These are phyloP conservation scores for Tylopilus balloui DNA, from an alignment of 768 basidiomycete species.

Conservation along the genomic window DNA sequence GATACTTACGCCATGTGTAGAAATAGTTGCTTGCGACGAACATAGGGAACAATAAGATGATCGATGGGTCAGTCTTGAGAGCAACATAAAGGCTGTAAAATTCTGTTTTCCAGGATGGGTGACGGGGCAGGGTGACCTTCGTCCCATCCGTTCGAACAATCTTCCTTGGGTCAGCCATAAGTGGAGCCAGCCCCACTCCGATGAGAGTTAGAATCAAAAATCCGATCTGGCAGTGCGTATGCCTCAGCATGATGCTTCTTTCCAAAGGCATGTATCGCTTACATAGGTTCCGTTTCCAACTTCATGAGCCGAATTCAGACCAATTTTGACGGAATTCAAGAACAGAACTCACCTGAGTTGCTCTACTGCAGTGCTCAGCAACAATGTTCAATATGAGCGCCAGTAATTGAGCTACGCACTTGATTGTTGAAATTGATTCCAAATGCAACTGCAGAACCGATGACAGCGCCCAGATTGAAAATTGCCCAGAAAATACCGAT, in stretches of 20 bases:
- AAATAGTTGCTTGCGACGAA: conserved; percentile 84
- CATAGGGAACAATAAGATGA: conserved; percentile 79
- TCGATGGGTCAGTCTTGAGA: conserved; percentile 64
- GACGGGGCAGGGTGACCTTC: conserved; percentile 53
- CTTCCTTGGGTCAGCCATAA: conserved; percentile 68
- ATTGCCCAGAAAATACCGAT: conserved; percentile 83
- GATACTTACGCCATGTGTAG: conserved; percentile 72
- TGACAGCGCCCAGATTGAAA: conserved; percentile 78
- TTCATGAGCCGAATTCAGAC: conserved; percentile 19
- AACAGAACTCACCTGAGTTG: conserved; percentile 24
- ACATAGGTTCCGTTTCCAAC: conserved; percentile 77
- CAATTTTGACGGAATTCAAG: not conserved
- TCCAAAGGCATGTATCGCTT: conserved; percentile 22
- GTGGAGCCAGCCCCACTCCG: conserved; percentile 59
- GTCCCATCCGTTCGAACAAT: conserved; percentile 76
- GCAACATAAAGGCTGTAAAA: conserved; percentile 64
- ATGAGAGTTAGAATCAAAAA: conserved; percentile 71
- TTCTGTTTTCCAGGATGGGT: conserved; percentile 78
- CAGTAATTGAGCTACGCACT: conserved; percentile 35
- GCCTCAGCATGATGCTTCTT: not conserved
- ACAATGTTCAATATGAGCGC: not conserved
- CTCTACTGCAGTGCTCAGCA: conserved; percentile 16
- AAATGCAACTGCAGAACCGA: conserved; percentile 71
- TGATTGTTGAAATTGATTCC: conserved; percentile 63
- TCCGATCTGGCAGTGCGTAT: conserved; percentile 49